A percentile compares a stretch with the other conserved stretches of the same genome.
phyloP scores from a whole-genome alignment of 1,139 yeast species.

The Geotrichum klebahnii region DNA sequence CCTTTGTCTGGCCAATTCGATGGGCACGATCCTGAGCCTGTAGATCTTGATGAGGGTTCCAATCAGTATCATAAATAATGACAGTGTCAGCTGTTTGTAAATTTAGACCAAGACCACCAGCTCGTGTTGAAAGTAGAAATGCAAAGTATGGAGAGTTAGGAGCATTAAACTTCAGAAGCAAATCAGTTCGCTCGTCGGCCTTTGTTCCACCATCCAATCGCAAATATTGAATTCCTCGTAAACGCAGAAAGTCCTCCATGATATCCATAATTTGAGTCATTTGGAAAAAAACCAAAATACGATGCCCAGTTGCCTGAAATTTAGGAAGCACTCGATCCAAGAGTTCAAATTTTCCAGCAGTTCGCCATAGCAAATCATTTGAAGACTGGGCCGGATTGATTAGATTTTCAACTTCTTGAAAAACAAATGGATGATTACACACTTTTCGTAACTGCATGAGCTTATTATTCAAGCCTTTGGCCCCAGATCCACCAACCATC shows the following conservation, averaged over 20 bases:
- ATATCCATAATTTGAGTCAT: conserved; percentile 99
- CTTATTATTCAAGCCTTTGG: conserved; percentile 88
- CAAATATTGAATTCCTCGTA: conserved; percentile 69
- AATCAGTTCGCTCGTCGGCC: conserved; percentile 86
- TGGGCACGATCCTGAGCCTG: conserved; percentile 99
- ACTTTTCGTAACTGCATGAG: conserved; percentile 95
- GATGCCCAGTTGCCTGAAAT: conserved; percentile 78
- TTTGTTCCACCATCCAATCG: conserved; percentile 89
- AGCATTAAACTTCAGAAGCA: conserved; percentile 80
- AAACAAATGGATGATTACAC: conserved; percentile 96
- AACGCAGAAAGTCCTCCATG: conserved; percentile 89
- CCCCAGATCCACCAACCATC: conserved; percentile 71
- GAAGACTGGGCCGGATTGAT: conserved; percentile 71
- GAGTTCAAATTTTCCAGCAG: conserved; percentile 87
- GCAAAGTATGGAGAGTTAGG: conserved; percentile 84
- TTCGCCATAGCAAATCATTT: conserved; percentile 70
- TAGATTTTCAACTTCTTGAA: conserved; percentile 86
- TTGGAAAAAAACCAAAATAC: conserved; percentile 90
- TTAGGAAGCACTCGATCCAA: conserved; percentile 85
- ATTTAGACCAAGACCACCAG: conserved; percentile 95
- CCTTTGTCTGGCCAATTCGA: conserved; percentile 96
- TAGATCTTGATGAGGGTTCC: conserved; percentile 98
- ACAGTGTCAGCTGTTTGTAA: conserved; percentile 97
- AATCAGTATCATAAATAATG: conserved; percentile 91
- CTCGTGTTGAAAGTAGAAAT: conserved; percentile 87